These are phyloP conservation scores for Casuarina glauca DNA, from an alignment of 306 rosid genomes.

Conservation along the genomic window DNA sequence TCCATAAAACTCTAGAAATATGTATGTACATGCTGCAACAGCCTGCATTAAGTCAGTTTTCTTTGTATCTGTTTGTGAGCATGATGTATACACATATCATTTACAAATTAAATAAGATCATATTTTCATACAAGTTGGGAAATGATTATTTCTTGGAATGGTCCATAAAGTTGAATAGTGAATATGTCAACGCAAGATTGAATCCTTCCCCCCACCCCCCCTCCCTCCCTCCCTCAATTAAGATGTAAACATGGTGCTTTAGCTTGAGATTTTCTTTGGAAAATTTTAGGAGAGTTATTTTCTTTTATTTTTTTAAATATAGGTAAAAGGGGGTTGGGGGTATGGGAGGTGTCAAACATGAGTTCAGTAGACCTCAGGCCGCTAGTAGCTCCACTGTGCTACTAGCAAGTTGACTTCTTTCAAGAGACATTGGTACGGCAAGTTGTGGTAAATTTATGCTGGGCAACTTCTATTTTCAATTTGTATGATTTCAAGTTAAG, in stretches of 20 bases:
- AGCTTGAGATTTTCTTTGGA: neutral
- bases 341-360: no score
- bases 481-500: conserved; percentile 3
- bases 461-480: neutral
- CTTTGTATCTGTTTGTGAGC: neutral
- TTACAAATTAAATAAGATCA: neutral
- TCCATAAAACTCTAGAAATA: neutral
- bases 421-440: neutral
- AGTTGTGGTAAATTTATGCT: neutral
- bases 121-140: neutral
- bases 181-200: neutral
- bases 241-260: neutral
- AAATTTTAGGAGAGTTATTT: neutral
- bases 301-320: no score
- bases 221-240: no score
- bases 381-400: no score
- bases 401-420: no score
- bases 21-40: neutral
- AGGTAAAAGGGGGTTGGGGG: no score
- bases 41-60: neutral
- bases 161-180: neutral
- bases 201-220: neutral
- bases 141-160: neutral
- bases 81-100: conserved; percentile 1
- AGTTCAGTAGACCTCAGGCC: no score